Base-by-base conservation (phyloP, 331 rosid species). In the Spiraea crenata region DNA sequence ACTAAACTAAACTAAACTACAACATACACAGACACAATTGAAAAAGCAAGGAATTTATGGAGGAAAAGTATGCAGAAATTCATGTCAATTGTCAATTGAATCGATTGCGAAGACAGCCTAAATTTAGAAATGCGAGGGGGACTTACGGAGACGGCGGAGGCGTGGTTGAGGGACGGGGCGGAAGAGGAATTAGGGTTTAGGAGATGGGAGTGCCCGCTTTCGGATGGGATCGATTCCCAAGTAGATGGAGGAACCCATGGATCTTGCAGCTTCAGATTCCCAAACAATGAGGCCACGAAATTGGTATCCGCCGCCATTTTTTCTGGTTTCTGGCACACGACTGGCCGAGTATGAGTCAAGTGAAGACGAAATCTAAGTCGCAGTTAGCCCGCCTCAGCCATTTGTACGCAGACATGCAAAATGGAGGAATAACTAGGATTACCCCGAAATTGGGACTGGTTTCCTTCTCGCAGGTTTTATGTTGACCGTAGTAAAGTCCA, bases 221-320 rank as follows among this genome's bases (percentile, higher is more conserved):
- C 90, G 20, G 76, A 84, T 72, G 86, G 76, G 40, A 79, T 81
- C 38, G 92, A 86, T 73, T 87, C 96, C 99, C 96, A 93, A 5
- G 92, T 77, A 56, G 51, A 71, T 5, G 99, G 95, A 48, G 92
- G 90, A 80, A 93, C 76, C 91, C 88, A 82, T 55, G 96, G 96
- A 75, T 77, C 86, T 45, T 93, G 85, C 12, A 90, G 31, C 82
- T 82, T 90, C 74, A 93, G 73, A 65, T 86, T 87, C 63, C 82
- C 79, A 34, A 93, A 69, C 84, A 90, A 71, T 4, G 85, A 77
- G 38, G 81, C 57, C 7, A 83, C 77, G 54, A 87, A 87, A 74
- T 80, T 79, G 52, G 86, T 45, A 47, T 85, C 89, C 41, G 83
- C 70, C 5, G 82, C 84, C 92, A 83, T 85, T 59, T 40, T 63